These are phyloP conservation scores for Zymoseptoria passerinii DNA, from an alignment of 2,329 filamentous ascomycete genomes.

Conservation along the genomic window DNA sequence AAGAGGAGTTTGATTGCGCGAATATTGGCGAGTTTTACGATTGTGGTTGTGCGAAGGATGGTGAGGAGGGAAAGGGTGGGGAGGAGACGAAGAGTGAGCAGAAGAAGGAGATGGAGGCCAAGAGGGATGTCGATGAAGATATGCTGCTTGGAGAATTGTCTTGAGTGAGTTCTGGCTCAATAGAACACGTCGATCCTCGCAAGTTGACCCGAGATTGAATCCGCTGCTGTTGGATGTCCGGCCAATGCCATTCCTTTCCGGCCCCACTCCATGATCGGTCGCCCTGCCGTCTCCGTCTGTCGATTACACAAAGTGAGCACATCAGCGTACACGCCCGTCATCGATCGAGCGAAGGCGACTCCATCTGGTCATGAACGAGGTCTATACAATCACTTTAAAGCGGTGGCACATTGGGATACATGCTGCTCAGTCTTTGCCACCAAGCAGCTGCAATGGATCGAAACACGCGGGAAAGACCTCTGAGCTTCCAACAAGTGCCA, in stretches of 20 bases:
- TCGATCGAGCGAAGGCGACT: no score
- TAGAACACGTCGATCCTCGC: neutral
- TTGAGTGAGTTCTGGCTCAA: neutral
- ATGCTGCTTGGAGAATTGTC: conserved; percentile 7
- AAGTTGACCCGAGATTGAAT: neutral
- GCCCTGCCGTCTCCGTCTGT: no score
- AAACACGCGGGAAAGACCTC: no score
- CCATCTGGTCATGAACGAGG: no score
- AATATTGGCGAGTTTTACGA: conserved; percentile 61
- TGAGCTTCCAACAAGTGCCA: no score
- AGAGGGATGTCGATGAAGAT: conserved; percentile 25
- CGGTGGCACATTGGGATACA: no score
- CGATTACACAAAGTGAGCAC: no score
- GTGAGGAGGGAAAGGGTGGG: conserved; percentile 14
- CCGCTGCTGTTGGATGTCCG: neutral
- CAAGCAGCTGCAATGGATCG: no score
- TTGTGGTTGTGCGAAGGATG: conserved; percentile 55
- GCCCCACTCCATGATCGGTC: neutral
- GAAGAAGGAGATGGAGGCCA: conserved; percentile 23
- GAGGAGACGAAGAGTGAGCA: conserved; percentile 17
- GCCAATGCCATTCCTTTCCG: neutral
- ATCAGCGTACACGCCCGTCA: no score
- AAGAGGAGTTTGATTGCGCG: conserved; percentile 54
- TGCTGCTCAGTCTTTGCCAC: no score
- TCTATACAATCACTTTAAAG: no score